Evolutionary conservation across 306 rosid genomes (phyloP).

Genomic region (Prosopis cineraria): DNA sequence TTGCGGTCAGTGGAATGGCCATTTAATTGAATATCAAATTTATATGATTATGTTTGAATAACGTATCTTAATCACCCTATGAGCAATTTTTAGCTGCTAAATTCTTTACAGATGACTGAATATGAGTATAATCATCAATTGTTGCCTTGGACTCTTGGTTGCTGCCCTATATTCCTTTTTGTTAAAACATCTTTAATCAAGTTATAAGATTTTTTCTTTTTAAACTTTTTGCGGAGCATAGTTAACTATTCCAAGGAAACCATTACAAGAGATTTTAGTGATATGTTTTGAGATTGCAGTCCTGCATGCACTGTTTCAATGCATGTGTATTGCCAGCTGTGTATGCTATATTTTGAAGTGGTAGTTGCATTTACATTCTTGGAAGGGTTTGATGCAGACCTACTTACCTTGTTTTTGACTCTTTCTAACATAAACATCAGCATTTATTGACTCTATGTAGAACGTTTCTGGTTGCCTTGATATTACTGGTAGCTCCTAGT

Average conservation of each 20-base stretch:
- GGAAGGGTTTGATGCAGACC: background rate
- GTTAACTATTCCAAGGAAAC: background rate
- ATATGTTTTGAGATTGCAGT: too few relatives aligned
- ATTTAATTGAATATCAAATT: slow-evolving; percentile 8
- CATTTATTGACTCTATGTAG: background rate
- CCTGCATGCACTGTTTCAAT: background rate
- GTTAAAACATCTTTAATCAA: slow-evolving; percentile 1
- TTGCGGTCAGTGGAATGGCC: background rate
- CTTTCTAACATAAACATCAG: background rate
- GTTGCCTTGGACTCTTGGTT: slow-evolving; percentile 9
- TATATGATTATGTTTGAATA: slow-evolving; percentile 1
- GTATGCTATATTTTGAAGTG: background rate
- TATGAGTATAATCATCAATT: slow-evolving; percentile 4
- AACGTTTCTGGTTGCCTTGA: background rate
- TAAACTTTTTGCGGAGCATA: background rate
- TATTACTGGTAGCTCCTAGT: background rate
- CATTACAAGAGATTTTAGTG: background rate
- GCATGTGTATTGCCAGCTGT: background rate
- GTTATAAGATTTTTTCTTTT: background rate
- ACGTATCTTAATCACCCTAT: slow-evolving; percentile 19
- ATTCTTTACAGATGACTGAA: slow-evolving; percentile 29
- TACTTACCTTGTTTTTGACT: background rate
- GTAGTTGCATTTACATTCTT: background rate
- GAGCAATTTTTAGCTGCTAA: slow-evolving; percentile 9
- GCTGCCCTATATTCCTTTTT: slow-evolving; percentile 20